phyloP scores from a whole-genome alignment of 2,329 filamentous ascomycete genomes.

The Cadophora gregata region DNA sequence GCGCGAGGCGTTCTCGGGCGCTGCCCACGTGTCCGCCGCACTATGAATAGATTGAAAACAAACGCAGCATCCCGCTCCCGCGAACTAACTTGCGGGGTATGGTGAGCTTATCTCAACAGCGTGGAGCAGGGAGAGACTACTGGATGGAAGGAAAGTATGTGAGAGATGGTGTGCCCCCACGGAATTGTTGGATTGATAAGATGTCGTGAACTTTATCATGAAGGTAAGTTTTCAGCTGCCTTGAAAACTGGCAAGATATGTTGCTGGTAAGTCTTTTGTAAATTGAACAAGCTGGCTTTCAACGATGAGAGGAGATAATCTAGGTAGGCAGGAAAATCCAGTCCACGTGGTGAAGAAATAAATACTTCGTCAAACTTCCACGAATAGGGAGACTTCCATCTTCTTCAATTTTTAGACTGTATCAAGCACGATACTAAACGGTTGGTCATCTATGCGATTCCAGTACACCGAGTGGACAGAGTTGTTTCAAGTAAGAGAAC shows the following conservation, averaged over 20 bases:
- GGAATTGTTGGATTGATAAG: not conserved
- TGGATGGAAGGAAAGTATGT: not conserved
- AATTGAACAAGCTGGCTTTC: not conserved
- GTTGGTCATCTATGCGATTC: not conserved
- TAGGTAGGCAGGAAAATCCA: not conserved
- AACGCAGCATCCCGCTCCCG: not conserved
- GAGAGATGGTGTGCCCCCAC: not conserved
- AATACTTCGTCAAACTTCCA: not conserved
- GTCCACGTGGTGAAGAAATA: not conserved
- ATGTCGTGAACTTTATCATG: not conserved
- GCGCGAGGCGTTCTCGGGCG: not conserved
- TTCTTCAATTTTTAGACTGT: not conserved
- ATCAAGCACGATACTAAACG: not conserved
- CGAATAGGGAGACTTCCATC: slow-evolving; percentile 6
- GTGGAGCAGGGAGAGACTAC: not conserved
- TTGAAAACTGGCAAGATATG: not conserved
- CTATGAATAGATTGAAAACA: not conserved
- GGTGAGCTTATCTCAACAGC: not conserved
- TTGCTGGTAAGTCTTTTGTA: not conserved
- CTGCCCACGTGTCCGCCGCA: not conserved
- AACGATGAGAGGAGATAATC: not conserved
- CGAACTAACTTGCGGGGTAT: not conserved
- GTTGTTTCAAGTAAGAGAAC: slow-evolving; percentile 5
- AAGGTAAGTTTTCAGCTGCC: not conserved
- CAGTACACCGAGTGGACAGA: slow-evolving; percentile 1